phyloP scores from a whole-genome alignment of 495 filamentous ascomycete genomes.

The Cudoniella acicularis region DNA sequence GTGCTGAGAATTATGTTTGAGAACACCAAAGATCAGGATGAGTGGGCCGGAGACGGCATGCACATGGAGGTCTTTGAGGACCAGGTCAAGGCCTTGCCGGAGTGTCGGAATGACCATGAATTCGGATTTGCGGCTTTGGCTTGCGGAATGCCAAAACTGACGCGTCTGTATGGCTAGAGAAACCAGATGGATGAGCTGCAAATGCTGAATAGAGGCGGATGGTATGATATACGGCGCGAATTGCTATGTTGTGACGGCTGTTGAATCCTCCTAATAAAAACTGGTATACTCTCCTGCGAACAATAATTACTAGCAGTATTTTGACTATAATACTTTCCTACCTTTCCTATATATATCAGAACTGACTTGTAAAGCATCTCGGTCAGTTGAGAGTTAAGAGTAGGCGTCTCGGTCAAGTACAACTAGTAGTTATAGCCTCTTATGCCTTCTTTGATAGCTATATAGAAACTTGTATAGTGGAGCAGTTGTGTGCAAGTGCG shows the following conservation, averaged over 20 bases:
- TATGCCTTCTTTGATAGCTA: no score
- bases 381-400: no score
- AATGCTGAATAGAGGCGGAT: background rate
- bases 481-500: background rate
- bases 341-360: no score
- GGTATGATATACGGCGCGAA: background rate
- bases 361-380: no score
- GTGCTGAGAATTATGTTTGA: constrained; percentile 30
- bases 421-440: no score
- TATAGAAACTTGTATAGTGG: no score
- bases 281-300: no score
- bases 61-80: constrained; percentile 22
- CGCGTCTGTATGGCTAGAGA: background rate
- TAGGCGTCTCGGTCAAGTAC: no score
- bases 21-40: constrained; percentile 24
- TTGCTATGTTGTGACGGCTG: background rate
- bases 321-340: no score
- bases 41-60: constrained; percentile 27
- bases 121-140: constrained; percentile 31
- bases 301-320: no score
- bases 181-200: background rate
- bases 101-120: constrained; percentile 32
- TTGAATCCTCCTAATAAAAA: background rate
- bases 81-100: constrained; percentile 20
- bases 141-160: constrained; percentile 19